phyloP scores from a whole-genome alignment of 2,329 filamentous ascomycete species.

The Cordyceps sp. region DNA sequence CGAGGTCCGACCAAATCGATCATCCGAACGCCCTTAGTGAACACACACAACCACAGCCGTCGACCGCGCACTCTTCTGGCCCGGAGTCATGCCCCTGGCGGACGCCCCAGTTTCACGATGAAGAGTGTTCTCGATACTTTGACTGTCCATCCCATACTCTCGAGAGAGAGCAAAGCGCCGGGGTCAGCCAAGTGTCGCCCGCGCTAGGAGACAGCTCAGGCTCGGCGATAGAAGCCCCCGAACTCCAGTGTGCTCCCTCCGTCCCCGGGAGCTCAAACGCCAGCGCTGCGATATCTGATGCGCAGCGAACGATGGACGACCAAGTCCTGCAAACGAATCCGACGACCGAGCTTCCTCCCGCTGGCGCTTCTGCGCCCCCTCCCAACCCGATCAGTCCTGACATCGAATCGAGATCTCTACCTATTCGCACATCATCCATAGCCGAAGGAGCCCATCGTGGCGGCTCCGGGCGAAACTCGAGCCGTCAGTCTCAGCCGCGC shows the following conservation, averaged over 20 bases:
- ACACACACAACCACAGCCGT: conserved; percentile 10
- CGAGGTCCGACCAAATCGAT: conserved; percentile 5
- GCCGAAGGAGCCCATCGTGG: background rate
- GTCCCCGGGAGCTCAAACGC: background rate
- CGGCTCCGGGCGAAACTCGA: background rate
- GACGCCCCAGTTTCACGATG: conserved; percentile 19
- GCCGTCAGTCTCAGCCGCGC: background rate
- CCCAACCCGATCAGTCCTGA: background rate
- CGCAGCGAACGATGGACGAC: background rate
- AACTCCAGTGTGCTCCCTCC: background rate
- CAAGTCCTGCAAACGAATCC: no score
- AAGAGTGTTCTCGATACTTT: conserved; percentile 28
- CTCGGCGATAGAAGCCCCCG: background rate
- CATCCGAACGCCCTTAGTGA: conserved; percentile 2
- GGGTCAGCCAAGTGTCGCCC: conserved; percentile 6
- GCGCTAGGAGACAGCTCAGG: conserved; percentile 2
- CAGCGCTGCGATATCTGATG: background rate
- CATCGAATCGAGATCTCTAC: background rate
- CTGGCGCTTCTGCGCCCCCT: no score
- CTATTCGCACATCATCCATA: conserved; percentile 6
- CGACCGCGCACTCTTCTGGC: conserved; percentile 19
- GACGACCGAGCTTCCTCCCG: no score
- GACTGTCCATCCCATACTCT: conserved; percentile 31
- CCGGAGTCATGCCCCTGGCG: conserved; percentile 19
- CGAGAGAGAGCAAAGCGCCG: conserved; percentile 17